Conservation (phyloP, 2,329 filamentous ascomycete species). For the Pezizomycotina sp. region DNA sequence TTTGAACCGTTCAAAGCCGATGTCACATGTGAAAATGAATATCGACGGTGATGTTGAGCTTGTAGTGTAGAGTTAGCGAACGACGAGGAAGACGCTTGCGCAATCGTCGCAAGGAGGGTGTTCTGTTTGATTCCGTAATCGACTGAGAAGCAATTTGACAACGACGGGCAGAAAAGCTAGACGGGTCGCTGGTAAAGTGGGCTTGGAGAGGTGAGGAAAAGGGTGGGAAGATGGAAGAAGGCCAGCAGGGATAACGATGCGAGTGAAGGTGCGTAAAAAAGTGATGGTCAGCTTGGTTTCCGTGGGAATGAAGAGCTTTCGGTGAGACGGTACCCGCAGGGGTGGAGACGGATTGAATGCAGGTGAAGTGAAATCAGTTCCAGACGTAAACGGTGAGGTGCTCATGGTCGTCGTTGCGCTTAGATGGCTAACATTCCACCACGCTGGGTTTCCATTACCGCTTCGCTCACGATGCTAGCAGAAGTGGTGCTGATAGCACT, state of each 20-base stretch:
- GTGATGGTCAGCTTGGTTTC: conserved; percentile 10
- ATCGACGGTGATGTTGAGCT: conserved; percentile 37
- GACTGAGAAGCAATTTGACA: conserved; percentile 39
- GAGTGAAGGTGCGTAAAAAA: conserved; percentile 17
- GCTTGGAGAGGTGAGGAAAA: too few relatives aligned
- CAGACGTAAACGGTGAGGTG: conserved; percentile 21
- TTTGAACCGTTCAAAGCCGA: conserved; percentile 21
- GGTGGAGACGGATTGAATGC: conserved; percentile 24
- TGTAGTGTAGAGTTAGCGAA: conserved; percentile 43
- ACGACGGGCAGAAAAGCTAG: conserved; percentile 24
- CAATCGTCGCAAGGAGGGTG: conserved; percentile 44
- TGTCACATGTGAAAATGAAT: conserved; percentile 22
- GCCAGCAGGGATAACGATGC: conserved; percentile 43
- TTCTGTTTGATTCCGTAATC: conserved; percentile 51
- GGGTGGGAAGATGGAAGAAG: conserved; percentile 35
- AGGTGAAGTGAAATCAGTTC: conserved; percentile 23
- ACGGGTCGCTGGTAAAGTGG: too few relatives aligned
- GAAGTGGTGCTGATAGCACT: conserved; percentile 92
- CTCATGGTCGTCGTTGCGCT: conserved; percentile 18
- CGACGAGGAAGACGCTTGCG: conserved; percentile 43
- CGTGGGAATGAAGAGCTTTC: conserved; percentile 21
- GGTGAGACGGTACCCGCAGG: conserved; percentile 25
- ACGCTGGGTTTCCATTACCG: conserved; percentile 59
- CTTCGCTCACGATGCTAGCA: conserved; percentile 77
- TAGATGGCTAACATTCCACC: conserved; percentile 24